These are phyloP conservation scores for Cardiospermum halicacabum DNA, from an alignment of 345 rosid genomes.

Conservation along the genomic window DNA sequence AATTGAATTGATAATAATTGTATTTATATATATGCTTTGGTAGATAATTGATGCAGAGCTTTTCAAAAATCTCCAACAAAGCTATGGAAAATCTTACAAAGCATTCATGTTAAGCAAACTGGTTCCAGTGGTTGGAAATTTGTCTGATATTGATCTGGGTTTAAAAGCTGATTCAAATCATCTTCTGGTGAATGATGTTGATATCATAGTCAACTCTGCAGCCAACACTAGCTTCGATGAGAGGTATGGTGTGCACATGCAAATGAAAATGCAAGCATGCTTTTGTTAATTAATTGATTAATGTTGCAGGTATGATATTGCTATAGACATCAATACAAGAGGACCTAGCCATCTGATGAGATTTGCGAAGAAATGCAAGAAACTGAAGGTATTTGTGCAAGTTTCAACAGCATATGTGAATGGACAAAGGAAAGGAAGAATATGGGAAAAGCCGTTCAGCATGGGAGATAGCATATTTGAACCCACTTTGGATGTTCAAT, in stretches of 20 bases:
- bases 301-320: conserved; percentile 34
- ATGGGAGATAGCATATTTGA: conserved; percentile 57
- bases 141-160: conserved; percentile 65
- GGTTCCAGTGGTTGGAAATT: conserved; percentile 74
- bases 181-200: conserved; percentile 44
- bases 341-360: conserved; percentile 33
- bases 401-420: conserved; percentile 79
- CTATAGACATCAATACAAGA: conserved; percentile 29
- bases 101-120: conserved; percentile 77
- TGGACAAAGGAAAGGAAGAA: conserved; percentile 89
- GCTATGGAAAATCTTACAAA: conserved; percentile 69
- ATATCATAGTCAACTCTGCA: conserved; percentile 57
- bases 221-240: conserved; percentile 72
- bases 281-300: too few species aligned
- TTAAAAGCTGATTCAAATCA: conserved; percentile 56
- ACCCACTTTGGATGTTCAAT: conserved; percentile 48
- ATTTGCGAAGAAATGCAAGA: conserved; percentile 31
- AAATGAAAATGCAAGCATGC: too few species aligned
- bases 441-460: conserved; percentile 75
- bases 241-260: too few species aligned
- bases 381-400: conserved; percentile 35
- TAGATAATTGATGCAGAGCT: conserved; percentile 81
- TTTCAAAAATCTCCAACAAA: conserved; percentile 63
- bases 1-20: conserved; percentile 15
- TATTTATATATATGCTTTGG: conserved; percentile 7